These are phyloP conservation scores for Prunus padus DNA, from an alignment of 306 rosid genomes.

Conservation along the genomic window DNA sequence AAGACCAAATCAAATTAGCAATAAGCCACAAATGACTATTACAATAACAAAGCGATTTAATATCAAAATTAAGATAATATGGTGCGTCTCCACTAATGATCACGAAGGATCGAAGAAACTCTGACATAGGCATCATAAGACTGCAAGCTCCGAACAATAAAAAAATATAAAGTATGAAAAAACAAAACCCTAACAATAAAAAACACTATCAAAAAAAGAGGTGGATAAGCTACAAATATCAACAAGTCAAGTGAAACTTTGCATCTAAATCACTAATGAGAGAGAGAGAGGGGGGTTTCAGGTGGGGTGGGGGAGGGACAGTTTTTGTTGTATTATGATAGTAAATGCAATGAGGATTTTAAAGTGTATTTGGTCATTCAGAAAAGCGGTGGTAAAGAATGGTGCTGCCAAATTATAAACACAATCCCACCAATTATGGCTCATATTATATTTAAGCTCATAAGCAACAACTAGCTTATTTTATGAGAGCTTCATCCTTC, in stretches of 20 bases:
- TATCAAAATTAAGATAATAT: too few relatives aligned
- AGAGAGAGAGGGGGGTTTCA: too few relatives aligned
- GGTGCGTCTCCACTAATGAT: accelerated
- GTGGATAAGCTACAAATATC: too few relatives aligned
- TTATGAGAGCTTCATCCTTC: slow-evolving; percentile 1
- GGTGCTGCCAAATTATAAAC: slow-evolving; percentile 4
- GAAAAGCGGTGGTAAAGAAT: background rate
- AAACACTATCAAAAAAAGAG: too few relatives aligned
- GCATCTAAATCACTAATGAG: too few relatives aligned
- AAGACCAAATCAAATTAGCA: too few relatives aligned
- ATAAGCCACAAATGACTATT: too few relatives aligned
- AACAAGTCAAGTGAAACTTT: too few relatives aligned
- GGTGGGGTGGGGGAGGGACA: background rate
- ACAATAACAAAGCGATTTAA: too few relatives aligned
- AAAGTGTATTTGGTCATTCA: background rate
- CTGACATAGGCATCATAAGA: accelerated
- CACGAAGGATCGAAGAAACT: accelerated
- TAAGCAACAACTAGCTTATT: background rate
- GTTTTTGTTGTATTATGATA: background rate
- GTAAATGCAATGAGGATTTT: background rate
- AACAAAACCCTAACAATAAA: too few relatives aligned
- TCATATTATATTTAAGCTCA: background rate
- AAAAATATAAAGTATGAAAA: too few relatives aligned
- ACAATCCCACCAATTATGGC: slow-evolving; percentile 6
- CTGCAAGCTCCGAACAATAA: too few relatives aligned